Conservation (phyloP, 1,139 yeast genomes). For the Lipomyces yarrowii region DNA sequence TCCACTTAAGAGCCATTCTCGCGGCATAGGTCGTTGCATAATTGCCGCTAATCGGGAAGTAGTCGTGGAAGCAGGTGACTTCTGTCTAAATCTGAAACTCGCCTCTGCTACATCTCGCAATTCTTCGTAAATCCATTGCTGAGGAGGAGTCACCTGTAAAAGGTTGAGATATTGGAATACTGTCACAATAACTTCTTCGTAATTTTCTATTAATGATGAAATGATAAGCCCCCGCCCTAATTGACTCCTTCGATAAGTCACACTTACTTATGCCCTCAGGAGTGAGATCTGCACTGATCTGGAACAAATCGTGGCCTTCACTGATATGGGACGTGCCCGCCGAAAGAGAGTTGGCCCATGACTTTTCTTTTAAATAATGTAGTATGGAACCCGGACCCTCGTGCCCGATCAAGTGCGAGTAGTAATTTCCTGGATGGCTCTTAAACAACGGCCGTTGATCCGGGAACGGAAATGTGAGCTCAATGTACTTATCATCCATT, state of each 20-base stretch:
- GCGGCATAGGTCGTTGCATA: constrained; percentile 62
- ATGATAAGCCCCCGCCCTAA: background rate
- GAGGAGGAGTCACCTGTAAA: constrained; percentile 58
- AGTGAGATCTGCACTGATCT: constrained; percentile 74
- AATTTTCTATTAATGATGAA: constrained; percentile 44
- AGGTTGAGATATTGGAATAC: constrained; percentile 74
- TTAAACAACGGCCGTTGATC: constrained; percentile 68
- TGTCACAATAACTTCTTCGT: constrained; percentile 59
- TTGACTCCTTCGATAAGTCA: background rate
- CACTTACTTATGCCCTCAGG: constrained; percentile 57
- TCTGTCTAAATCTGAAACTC: constrained; percentile 68
- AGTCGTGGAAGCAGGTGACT: constrained; percentile 62
- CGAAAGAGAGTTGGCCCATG: constrained; percentile 80
- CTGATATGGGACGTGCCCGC: constrained; percentile 75
- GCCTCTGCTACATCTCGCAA: constrained; percentile 51
- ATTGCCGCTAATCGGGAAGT: constrained; percentile 54
- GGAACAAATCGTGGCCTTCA: constrained; percentile 66
- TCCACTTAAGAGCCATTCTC: constrained; percentile 60
- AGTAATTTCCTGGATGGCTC: constrained; percentile 68
- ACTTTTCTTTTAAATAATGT: constrained; percentile 63
- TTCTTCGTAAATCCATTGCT: constrained; percentile 58
- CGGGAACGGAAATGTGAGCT: constrained; percentile 72
- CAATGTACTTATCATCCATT: constrained; percentile 71
- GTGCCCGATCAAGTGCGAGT: constrained; percentile 85
- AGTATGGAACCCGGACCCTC: constrained; percentile 86